Evolutionary conservation across 352 stramenopile genomes (phyloP), one percentile per base, ranked within the genome.

Genomic region (Globisporangium paroecandrum): DNA sequence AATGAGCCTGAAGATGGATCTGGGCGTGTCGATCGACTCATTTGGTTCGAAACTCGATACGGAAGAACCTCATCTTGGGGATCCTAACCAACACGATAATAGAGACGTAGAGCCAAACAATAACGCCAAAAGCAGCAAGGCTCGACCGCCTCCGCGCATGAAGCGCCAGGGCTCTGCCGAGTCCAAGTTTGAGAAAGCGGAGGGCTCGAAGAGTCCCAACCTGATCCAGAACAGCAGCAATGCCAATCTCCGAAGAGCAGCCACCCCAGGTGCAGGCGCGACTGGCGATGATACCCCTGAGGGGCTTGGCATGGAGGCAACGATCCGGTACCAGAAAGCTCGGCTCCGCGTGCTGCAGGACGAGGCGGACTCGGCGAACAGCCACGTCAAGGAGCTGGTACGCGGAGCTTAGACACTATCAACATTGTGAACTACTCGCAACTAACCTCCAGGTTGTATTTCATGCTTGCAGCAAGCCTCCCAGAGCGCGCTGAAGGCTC

Each of bases 261-360:
- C 41, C 4, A 49, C 18, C 18, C 2, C 3, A 53, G 15, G 32
- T 24, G 20, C 32, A 43, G 29, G 3, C 5, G 27, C 2, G 3
- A 32, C 18, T 9, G 47, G 41, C 0, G 15, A 41, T n/a, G 32
- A 24, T 32, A 60, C 66, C 0, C 74, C 73, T 0, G 75, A 86
- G 58, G 82, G 80, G 49, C 70, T 90, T 0, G 77, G 84, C 2
- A 57, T 87, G 0, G 85, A 91, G 46, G 78, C 83, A 24, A 89
- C 86, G 0, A 61, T 93, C 15, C 75, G 86, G 24, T 91, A 90
- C 60, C 86, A 94, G 60, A 92, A 92, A 71, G 83, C 84, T 3
- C 75, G 85, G 10, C 66, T 94, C 8, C 84, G 81, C 9, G 75
- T 94, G 24, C 74, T 94, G 12, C 84, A 94, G 61, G 82, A 91